Conservation (phyloP, 2,329 filamentous ascomycete species). For the Cladophialophora yegresii region DNA sequence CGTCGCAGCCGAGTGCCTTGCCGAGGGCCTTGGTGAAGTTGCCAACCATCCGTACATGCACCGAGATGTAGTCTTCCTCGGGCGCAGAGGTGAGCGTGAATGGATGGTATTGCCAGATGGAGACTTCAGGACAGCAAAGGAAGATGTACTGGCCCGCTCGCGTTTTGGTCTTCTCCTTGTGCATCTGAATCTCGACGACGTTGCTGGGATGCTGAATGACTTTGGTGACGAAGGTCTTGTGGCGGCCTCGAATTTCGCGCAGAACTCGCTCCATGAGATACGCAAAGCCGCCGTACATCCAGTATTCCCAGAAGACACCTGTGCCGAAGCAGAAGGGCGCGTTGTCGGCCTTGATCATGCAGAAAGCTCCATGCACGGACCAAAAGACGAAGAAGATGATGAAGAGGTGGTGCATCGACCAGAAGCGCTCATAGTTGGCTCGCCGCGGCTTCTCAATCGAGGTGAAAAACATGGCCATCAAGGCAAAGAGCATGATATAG, state of each 20-base stretch:
- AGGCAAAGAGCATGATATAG: slow-evolving; percentile 76
- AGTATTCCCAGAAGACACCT: slow-evolving; percentile 87
- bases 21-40: slow-evolving; percentile 75
- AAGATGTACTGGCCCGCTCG: slow-evolving; percentile 80
- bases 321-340: slow-evolving; percentile 75
- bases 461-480: slow-evolving; percentile 77
- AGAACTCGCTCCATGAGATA: slow-evolving; percentile 79
- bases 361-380: slow-evolving; percentile 86
- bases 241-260: slow-evolving; percentile 74
- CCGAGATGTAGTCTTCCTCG: slow-evolving; percentile 86
- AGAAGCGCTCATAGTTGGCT: slow-evolving; percentile 85
- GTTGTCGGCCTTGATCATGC: slow-evolving; percentile 84
- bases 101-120: slow-evolving; percentile 84
- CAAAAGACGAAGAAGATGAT: slow-evolving; percentile 87
- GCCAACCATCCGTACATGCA: slow-evolving; percentile 80
- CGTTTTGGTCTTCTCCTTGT: slow-evolving; percentile 83
- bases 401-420: slow-evolving; percentile 88
- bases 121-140: slow-evolving; percentile 81
- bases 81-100: slow-evolving; percentile 85
- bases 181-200: slow-evolving; percentile 88
- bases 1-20: slow-evolving; percentile 71
- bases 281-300: slow-evolving; percentile 79
- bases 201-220: slow-evolving; percentile 87
- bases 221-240: slow-evolving; percentile 85
- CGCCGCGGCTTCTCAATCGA: slow-evolving; percentile 75